Percentiles rank a stretch among this genome's conserved stretches.
These are phyloP conservation scores for Vinca minor DNA, from an alignment of 257 asterid species.

Conservation along the genomic window DNA sequence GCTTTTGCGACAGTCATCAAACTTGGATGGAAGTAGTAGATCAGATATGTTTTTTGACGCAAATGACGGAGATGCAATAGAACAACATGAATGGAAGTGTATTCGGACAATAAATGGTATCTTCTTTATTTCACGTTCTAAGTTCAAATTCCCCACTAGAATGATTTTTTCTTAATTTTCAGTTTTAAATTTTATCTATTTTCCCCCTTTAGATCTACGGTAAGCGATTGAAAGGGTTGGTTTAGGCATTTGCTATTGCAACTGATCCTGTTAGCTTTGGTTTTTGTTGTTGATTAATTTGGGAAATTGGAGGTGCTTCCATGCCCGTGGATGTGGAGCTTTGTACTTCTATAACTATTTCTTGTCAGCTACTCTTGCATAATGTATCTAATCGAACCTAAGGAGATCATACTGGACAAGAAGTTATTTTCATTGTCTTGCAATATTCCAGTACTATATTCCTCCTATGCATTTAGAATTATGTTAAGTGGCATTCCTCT, in stretches of 20 bases:
- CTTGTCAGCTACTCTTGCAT: too few relatives aligned
- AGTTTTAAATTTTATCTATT: not conserved
- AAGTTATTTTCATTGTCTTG: not conserved
- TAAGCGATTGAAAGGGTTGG: not conserved
- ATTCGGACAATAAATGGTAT: slow-evolving; percentile 83
- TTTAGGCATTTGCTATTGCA: not conserved
- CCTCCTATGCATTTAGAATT: not conserved
- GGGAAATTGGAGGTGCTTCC: not conserved
- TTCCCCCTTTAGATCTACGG: slow-evolving; percentile 10
- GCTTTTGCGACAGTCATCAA: slow-evolving; percentile 74
- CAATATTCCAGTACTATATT: not conserved
- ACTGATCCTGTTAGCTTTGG: not conserved
- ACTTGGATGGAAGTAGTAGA: slow-evolving; percentile 31
- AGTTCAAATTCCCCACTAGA: not conserved
- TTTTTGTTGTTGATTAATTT: not conserved
- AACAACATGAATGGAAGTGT: slow-evolving; percentile 92
- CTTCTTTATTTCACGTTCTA: slow-evolving; percentile 10
- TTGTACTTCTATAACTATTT: not conserved
- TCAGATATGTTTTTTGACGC: slow-evolving; percentile 51
- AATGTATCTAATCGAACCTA: too few relatives aligned
- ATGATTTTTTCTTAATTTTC: not conserved
- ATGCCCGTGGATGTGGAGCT: not conserved
- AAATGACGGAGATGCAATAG: slow-evolving; percentile 70
- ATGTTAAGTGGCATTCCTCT: not conserved
- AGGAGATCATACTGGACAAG: not conserved